Evolutionary conservation across 495 filamentous ascomycete genomes (phyloP), one percentile per base, ranked within the genome.

Genomic region (Daldinia loculata): DNA sequence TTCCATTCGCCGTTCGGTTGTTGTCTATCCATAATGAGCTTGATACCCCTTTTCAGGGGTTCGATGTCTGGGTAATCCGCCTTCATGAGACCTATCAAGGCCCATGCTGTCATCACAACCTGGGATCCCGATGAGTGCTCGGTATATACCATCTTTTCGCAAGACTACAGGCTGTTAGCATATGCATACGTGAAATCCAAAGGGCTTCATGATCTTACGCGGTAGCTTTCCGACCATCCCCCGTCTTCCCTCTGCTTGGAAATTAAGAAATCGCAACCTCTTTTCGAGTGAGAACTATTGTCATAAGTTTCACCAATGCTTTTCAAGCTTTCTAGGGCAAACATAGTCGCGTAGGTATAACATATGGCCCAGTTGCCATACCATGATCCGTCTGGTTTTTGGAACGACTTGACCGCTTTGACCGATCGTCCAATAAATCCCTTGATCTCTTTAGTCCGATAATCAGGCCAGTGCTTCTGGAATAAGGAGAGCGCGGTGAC

Each of bases 281-380:
- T 87, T 56, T 88, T 88, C 34, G 93, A 85, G 61, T 88, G 79
- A 2, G 84, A 80, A 71, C 91, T 94, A 63, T 89, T 97, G 52
- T 83, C 81, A 69, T 94, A 97, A 0, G 82, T 91, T 80, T 97
- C 93, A 3, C 93, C 93, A 17, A 92, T 88, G 64, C 90, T 92
- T 27, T 88, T 87, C 41, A 99, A 81, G 66, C 92, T 91, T 75
- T 98, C 93, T 2, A 97, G 82, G 0, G 95, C 95, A 78, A 99
- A 99, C 93, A 98, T 93, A 41, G 88, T 89, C 0, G 95, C 95
- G 76, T 99, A 98, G 2, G 93, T 97, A 80, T 95, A 98, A 79
- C 96, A 98, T 77, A 99, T 95, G 43, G 93, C 96, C 95, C 95
- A 99, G 73, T 88, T 92, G 17, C 96, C 95, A 75, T 98, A 98